A percentile compares a stretch with the other conserved stretches of the same genome.
phyloP scores from a whole-genome alignment of 2,329 filamentous ascomycete genomes.

The Aspergillus sp. region DNA sequence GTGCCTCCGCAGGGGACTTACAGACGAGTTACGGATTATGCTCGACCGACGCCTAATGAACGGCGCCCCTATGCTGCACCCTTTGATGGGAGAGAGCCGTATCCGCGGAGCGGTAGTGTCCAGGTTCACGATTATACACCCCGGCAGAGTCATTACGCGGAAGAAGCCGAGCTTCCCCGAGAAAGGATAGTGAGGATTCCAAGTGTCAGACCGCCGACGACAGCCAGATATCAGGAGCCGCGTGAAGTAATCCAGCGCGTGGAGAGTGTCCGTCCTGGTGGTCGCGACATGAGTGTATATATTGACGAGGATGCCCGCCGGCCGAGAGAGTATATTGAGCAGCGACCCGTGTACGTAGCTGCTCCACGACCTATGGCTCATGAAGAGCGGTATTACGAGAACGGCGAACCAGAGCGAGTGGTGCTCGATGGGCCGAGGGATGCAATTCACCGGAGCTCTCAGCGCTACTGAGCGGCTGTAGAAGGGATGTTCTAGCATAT shows the following conservation, averaged over 20 bases:
- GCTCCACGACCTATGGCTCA: conserved; percentile 30
- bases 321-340: conserved; percentile 51
- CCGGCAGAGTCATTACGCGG: conserved; percentile 49
- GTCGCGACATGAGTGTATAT: conserved; percentile 44
- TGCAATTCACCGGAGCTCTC: conserved; percentile 32
- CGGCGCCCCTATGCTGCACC: conserved; percentile 33
- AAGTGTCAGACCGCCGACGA: conserved; percentile 58
- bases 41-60: conserved; percentile 30
- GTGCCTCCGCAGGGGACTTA: conserved; percentile 45
- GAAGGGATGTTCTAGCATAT: not conserved
- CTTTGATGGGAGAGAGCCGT: conserved; percentile 34
- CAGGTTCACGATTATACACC: conserved; percentile 43
- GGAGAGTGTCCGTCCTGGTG: conserved; percentile 45
- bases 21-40: conserved; percentile 40
- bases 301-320: conserved; percentile 38
- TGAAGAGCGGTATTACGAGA: conserved; percentile 39
- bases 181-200: conserved; percentile 58
- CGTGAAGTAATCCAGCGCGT: conserved; percentile 41
- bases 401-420: conserved; percentile 32
- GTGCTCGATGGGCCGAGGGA: conserved; percentile 31
- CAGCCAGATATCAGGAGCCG: conserved; percentile 44
- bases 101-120: conserved; percentile 40
- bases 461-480: conserved; percentile 30
- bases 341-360: conserved; percentile 42
- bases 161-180: conserved; percentile 63